Percentiles rank a stretch among this genome's conserved stretches.
Conservation (phyloP, 2,329 filamentous ascomycete genomes). For the Ciborinia camelliae region DNA sequence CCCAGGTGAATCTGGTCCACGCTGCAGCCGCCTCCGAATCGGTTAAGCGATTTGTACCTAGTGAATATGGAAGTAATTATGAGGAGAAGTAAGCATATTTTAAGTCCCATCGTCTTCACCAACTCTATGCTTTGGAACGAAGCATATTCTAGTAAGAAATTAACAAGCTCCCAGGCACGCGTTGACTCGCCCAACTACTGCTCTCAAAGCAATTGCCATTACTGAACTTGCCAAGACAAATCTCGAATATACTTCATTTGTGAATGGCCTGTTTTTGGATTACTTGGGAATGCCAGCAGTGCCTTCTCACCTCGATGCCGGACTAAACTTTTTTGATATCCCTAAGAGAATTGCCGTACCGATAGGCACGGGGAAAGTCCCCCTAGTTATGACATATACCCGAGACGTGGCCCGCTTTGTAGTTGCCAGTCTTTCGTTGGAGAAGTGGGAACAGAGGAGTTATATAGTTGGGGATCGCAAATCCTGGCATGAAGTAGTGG, state of each 20-base stretch:
- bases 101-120: no score
- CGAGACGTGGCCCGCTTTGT: slow-evolving; percentile 33
- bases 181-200: slow-evolving; percentile 1
- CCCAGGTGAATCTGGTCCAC: slow-evolving; percentile 39
- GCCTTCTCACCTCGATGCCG: slow-evolving; percentile 26
- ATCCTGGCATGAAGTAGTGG: slow-evolving; percentile 32
- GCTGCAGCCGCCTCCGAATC: slow-evolving; percentile 35
- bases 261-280: slow-evolving; percentile 28
- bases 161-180: neutral
- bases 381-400: slow-evolving; percentile 29
- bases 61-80: slow-evolving; percentile 42
- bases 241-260: slow-evolving; percentile 30
- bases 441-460: slow-evolving; percentile 28
- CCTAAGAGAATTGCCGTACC: slow-evolving; percentile 27
- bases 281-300: slow-evolving; percentile 27
- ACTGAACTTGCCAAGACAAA: slow-evolving; percentile 19
- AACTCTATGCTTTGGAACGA: neutral
- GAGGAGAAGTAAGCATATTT: slow-evolving; percentile 24
- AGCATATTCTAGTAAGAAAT: neutral
- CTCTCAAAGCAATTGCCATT: slow-evolving; percentile 10
- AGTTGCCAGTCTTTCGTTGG: slow-evolving; percentile 25
- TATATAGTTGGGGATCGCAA: slow-evolving; percentile 30
- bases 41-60: slow-evolving; percentile 40
- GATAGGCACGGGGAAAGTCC: slow-evolving; percentile 26
- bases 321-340: slow-evolving; percentile 28